Percentiles rank a stretch among this genome's conserved stretches.
These are phyloP conservation scores for Phytopythium helicoides DNA, from an alignment of 352 stramenopile genomes.

Conservation along the genomic window DNA sequence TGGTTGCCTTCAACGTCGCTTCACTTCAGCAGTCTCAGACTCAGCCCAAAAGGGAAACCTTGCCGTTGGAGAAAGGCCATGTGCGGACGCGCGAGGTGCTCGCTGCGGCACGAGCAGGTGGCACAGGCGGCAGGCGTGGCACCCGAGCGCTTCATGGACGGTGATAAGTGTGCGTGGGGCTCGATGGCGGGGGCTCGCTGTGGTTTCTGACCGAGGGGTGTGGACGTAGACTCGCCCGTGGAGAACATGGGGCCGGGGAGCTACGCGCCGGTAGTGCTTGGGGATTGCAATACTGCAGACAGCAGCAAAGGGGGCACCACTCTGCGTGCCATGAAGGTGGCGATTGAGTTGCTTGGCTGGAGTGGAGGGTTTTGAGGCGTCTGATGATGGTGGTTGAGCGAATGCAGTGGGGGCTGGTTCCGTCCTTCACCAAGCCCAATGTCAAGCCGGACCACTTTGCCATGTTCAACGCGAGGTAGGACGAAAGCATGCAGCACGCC, in stretches of 20 bases:
- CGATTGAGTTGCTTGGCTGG: constrained; percentile 7
- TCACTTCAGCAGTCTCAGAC: neutral
- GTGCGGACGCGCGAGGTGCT: constrained; percentile 70
- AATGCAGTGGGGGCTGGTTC: constrained; percentile 72
- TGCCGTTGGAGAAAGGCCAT: constrained; percentile 20
- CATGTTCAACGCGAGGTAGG: constrained; percentile 85
- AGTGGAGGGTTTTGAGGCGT: neutral
- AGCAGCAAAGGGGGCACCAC: constrained; percentile 7
- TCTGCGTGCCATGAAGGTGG: constrained; percentile 68
- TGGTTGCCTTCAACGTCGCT: neutral
- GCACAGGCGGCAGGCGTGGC: constrained; percentile 43
- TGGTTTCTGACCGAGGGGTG: neutral
- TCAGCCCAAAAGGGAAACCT: neutral
- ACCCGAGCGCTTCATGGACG: constrained; percentile 50
- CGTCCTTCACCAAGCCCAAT: constrained; percentile 77
- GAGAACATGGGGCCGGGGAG: constrained; percentile 78
- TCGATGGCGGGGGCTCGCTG: neutral
- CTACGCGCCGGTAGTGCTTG: constrained; percentile 61
- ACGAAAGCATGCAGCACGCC: neutral
- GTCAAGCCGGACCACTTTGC: constrained; percentile 79
- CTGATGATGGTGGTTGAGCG: constrained; percentile 1
- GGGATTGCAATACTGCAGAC: constrained; percentile 5
- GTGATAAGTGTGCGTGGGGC: constrained; percentile 62
- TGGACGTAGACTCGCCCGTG: constrained; percentile 51
- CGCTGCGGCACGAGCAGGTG: constrained; percentile 52